Percentiles rank a stretch among this genome's conserved stretches.
Evolutionary conservation across 176 grass and related monocot species (phyloP).

Genomic region (Dendrocalamus sinicus): DNA sequence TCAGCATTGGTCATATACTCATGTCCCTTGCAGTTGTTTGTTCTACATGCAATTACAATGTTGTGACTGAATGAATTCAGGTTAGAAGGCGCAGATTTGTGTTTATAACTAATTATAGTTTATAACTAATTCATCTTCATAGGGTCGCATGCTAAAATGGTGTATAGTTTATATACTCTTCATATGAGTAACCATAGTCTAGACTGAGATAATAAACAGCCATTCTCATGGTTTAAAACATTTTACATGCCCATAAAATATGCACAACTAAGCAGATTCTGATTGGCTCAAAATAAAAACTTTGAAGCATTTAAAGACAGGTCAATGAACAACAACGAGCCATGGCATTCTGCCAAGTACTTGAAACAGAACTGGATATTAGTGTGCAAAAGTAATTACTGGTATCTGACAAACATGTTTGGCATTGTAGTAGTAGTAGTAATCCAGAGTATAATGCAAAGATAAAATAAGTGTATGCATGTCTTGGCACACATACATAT

Average conservation of each 20-base stretch:
- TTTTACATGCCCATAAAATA: constrained; percentile 8
- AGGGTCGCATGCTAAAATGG: constrained; percentile 21
- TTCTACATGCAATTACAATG: constrained; percentile 6
- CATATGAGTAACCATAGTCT: constrained; percentile 21
- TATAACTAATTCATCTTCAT: constrained; percentile 48
- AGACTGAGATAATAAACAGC: constrained; percentile 1
- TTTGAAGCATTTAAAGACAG: constrained; percentile 4
- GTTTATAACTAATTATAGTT: too few species aligned
- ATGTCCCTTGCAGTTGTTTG: not conserved
- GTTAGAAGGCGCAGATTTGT: constrained; percentile 15
- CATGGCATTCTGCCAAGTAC: constrained; percentile 8
- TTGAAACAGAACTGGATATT: constrained; percentile 7
- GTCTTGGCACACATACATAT: too few species aligned
- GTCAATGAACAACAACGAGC: not conserved
- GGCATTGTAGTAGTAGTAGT: not conserved
- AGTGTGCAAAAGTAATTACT: constrained; percentile 33
- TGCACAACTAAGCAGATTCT: not conserved
- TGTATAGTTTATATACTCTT: constrained; percentile 9
- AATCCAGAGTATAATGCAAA: too few species aligned
- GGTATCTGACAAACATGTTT: constrained; percentile 18
- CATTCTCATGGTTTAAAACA: constrained; percentile 16
- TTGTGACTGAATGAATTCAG: constrained; percentile 28
- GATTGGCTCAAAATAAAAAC: constrained; percentile 10
- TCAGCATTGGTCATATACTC: not conserved
- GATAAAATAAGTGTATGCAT: too few species aligned